phyloP scores from a whole-genome alignment of 306 rosid species.

The Malus asiatica region DNA sequence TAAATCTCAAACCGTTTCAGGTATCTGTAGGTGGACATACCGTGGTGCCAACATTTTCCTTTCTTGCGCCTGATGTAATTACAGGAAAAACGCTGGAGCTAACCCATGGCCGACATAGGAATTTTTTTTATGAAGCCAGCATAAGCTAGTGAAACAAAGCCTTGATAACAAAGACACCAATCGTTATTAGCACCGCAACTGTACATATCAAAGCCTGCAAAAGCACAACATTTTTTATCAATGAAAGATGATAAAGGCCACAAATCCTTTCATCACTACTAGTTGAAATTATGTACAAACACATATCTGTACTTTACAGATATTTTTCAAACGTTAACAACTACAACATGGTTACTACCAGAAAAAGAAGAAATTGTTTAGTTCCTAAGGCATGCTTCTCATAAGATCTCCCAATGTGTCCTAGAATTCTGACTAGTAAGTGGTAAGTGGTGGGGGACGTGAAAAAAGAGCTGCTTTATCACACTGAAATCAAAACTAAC shows the following conservation, averaged over 20 bases:
- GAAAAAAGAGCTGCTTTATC: background rate
- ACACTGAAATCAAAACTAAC: background rate
- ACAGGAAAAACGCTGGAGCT: slow-evolving; percentile 9
- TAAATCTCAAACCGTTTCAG: slow-evolving; percentile 5
- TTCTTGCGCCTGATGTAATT: background rate
- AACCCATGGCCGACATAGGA: slow-evolving; percentile 17
- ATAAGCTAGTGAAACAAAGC: background rate
- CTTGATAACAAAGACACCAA: slow-evolving; percentile 22
- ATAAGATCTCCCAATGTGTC: no score
- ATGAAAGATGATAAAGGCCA: background rate
- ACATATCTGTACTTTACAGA: background rate
- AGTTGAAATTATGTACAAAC: background rate
- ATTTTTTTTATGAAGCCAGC: slow-evolving; percentile 2
- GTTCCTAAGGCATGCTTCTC: background rate
- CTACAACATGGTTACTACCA: background rate
- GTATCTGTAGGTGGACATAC: slow-evolving; percentile 10
- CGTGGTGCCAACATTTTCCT: background rate
- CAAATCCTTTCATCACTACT: background rate
- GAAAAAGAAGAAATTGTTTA: background rate
- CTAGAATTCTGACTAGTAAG: no score
- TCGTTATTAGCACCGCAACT: slow-evolving; percentile 31
- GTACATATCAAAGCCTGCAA: slow-evolving; percentile 68
- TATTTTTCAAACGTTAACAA: background rate
- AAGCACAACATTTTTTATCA: slow-evolving; percentile 3
- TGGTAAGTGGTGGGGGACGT: no score